Percentiles rank a stretch among this genome's conserved stretches.
phyloP scores from a whole-genome alignment of 345 rosid genomes.

The Stellera chamaejasme region DNA sequence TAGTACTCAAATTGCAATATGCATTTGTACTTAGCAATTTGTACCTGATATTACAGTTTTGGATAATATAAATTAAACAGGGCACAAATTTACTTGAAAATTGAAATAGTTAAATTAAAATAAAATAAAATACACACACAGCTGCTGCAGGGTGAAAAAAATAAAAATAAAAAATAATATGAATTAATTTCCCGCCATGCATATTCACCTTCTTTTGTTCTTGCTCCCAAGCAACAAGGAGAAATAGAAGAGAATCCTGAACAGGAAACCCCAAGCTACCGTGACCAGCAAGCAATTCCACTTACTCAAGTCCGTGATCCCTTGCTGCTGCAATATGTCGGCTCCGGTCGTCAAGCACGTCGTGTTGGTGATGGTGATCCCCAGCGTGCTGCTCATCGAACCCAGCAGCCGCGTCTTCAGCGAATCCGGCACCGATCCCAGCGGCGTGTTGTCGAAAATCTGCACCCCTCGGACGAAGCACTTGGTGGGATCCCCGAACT shows the following conservation, averaged over 20 bases:
- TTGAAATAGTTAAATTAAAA: not conserved
- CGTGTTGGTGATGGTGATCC: slow-evolving; percentile 52
- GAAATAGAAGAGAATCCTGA: slow-evolving; percentile 76
- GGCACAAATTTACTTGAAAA: not conserved
- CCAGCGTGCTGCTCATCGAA: slow-evolving; percentile 43
- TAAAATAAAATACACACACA: not conserved
- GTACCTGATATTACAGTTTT: too few relatives aligned
- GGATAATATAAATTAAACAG: too few relatives aligned
- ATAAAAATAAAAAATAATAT: too few relatives aligned
- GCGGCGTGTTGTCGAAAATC: slow-evolving; percentile 80
- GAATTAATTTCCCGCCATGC: too few relatives aligned
- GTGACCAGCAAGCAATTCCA: slow-evolving; percentile 82
- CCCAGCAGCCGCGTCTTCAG: slow-evolving; percentile 46
- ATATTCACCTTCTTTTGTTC: slow-evolving; percentile 69
- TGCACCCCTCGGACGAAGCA: slow-evolving; percentile 79
- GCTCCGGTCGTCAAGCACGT: slow-evolving; percentile 78
- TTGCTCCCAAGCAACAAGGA: slow-evolving; percentile 79
- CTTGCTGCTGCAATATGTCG: slow-evolving; percentile 59
- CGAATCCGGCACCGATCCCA: slow-evolving; percentile 35
- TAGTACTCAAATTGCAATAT: too few relatives aligned
- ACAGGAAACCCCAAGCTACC: slow-evolving; percentile 85
- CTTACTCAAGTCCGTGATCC: slow-evolving; percentile 58
- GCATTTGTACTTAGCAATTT: too few relatives aligned
- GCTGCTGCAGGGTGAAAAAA: too few relatives aligned
- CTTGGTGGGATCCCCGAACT: slow-evolving; percentile 54